phyloP scores from a whole-genome alignment of 2,329 filamentous ascomycete genomes.

The Thielaviopsis punctulata region DNA sequence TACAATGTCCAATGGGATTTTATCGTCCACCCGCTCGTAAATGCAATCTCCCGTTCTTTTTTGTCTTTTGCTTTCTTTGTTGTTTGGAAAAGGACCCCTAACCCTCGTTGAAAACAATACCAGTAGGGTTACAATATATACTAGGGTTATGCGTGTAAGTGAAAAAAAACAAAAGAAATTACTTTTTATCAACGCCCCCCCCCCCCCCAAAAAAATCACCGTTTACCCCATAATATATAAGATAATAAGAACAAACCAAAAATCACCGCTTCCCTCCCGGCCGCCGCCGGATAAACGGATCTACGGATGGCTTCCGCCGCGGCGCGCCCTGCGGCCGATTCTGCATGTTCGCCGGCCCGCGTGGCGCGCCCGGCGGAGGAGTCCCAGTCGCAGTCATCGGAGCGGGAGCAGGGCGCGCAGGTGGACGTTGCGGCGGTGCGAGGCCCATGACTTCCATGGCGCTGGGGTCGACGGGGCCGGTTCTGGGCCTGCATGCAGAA shows the following conservation, averaged over 20 bases:
- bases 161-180: too few species aligned
- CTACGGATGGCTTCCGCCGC: slow-evolving; percentile 25
- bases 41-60: background rate
- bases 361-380: slow-evolving; percentile 15
- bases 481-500: background rate
- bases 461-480: slow-evolving; percentile 26
- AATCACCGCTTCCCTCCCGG: slow-evolving; percentile 2
- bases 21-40: background rate
- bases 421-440: slow-evolving; percentile 27
- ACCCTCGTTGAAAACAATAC: background rate
- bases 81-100: too few species aligned
- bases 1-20: background rate
- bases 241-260: too few species aligned
- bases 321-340: slow-evolving; percentile 12
- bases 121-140: background rate
- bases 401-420: slow-evolving; percentile 14
- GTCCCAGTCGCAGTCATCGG: slow-evolving; percentile 6
- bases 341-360: background rate
- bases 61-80: too few species aligned
- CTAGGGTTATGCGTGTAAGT: background rate
- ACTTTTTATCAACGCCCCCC: too few species aligned
- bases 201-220: too few species aligned
- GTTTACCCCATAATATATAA: too few species aligned
- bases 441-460: slow-evolving; percentile 35
- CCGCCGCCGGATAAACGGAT: slow-evolving; percentile 28